Evolutionary conservation across 2,329 filamentous ascomycete species (phyloP), one percentile per base, ranked within the genome.

Genomic region (Cytospora piceae): DNA sequence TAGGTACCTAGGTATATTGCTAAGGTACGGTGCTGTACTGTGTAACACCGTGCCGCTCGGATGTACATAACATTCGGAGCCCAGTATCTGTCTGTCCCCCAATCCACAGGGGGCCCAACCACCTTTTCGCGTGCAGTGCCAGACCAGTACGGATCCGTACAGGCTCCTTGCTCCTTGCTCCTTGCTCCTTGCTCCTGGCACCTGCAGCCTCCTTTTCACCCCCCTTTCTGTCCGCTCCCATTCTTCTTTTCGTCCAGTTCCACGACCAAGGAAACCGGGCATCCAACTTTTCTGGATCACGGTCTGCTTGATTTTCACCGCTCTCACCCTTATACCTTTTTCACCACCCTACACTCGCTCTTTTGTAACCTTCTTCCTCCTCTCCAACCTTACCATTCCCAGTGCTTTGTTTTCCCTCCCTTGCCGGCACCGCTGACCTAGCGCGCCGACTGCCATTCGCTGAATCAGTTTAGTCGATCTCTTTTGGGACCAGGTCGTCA

Each of bases 321-420:
- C 12, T 42, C 58, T 67, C 54, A 57, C 55, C 54, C 55, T 66
- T 39, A 46, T 62, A 58, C 57, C 56, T 61, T 58, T 54, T 39
- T 49, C 20, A 3, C 27, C 39, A 57, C 61, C 55, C 58, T 64
- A 67, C 62, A 67, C 62, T 68, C 67, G 54, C 56, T 68, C 71
- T 62, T 67, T 66, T 65, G 55, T 70, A 68, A 65, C 69, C 73
- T 71, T 68, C 68, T 69, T 64, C 68, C 68, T 68, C 68, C 69
- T 57, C 68, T 58, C 63, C 32, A 55, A 4, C 64, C 70, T 70
- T 66, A 67, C 70, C 70, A 65, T 67, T 64, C 52, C 55, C 53
- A 58, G 60, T 39, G 54, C 59, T 58, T 56, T 59, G 15, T 64
- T 56, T 58, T 58, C 56, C 32, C 52, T 65, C 59, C 63, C 58